phyloP scores from a whole-genome alignment of 768 basidiomycete genomes.

The Suillus placidus region DNA sequence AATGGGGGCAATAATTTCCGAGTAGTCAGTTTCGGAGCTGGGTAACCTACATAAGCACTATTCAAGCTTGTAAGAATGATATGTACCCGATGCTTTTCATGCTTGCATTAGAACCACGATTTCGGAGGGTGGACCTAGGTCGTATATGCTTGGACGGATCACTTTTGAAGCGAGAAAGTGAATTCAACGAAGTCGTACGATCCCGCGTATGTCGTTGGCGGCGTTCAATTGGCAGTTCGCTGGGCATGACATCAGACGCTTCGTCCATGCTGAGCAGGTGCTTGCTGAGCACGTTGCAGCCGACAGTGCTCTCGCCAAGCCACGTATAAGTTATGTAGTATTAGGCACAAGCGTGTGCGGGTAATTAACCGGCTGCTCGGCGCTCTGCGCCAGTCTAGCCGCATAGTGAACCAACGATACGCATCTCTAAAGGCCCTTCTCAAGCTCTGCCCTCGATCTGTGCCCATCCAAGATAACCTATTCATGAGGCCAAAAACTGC shows the following conservation, averaged over 20 bases:
- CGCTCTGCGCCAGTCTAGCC: background rate
- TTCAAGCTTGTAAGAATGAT: background rate
- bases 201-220: slow-evolving; percentile 12
- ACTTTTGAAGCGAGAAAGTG: slow-evolving; percentile 13
- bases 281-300: background rate
- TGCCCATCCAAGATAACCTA: background rate
- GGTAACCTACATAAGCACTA: background rate
- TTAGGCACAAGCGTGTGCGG: background rate
- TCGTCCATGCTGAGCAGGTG: slow-evolving; percentile 6
- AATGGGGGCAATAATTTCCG: slow-evolving; percentile 62
- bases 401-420: too few relatives aligned
- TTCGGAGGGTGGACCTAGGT: slow-evolving; percentile 17
- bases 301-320: background rate
- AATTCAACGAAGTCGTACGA: slow-evolving; percentile 21
- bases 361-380: background rate
- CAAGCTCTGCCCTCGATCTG: background rate
- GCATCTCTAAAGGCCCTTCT: too few relatives aligned
- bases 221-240: background rate
- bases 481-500: background rate
- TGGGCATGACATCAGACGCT: background rate
- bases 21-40: slow-evolving; percentile 31
- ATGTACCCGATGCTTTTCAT: slow-evolving; percentile 23
- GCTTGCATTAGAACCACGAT: slow-evolving; percentile 18
- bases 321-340: background rate
- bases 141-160: slow-evolving; percentile 8